Evolutionary conservation across 1,139 yeast species (phyloP).

Genomic region (Geotrichum citri-aurantii): DNA sequence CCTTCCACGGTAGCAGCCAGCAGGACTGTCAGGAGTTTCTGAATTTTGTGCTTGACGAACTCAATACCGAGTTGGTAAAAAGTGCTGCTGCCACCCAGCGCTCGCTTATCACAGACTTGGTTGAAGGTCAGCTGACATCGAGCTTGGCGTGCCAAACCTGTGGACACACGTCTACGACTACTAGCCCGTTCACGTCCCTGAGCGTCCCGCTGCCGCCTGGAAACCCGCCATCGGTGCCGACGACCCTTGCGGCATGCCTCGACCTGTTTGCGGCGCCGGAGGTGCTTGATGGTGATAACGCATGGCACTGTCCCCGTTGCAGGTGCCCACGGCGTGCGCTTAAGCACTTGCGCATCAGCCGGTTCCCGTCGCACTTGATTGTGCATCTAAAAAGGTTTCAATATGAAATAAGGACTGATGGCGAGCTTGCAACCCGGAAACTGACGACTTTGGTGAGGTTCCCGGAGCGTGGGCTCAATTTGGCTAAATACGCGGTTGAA

Average conservation of each 20-base stretch:
- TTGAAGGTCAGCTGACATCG: slow-evolving; percentile 87
- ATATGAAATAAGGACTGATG: slow-evolving; percentile 34
- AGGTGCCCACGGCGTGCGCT: slow-evolving; percentile 58
- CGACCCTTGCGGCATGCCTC: slow-evolving; percentile 58
- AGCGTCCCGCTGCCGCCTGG: slow-evolving; percentile 62
- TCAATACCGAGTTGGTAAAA: slow-evolving; percentile 70
- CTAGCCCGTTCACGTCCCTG: slow-evolving; percentile 69
- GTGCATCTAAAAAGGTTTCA: slow-evolving; percentile 78
- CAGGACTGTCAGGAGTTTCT: slow-evolving; percentile 93
- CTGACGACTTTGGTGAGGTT: slow-evolving; percentile 57
- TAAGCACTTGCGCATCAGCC: slow-evolving; percentile 54
- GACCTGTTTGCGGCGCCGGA: slow-evolving; percentile 64
- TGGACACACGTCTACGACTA: slow-evolving; percentile 75
- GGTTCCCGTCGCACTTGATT: slow-evolving; percentile 68
- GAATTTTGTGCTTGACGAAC: slow-evolving; percentile 71
- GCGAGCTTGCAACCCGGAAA: slow-evolving; percentile 39
- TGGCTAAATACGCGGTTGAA: slow-evolving; percentile 44
- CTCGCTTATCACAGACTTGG: slow-evolving; percentile 36
- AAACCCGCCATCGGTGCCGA: slow-evolving; percentile 25
- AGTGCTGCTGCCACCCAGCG: slow-evolving; percentile 45
- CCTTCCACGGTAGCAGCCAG: slow-evolving; percentile 71
- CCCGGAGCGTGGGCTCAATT: slow-evolving; percentile 50
- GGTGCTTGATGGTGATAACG: slow-evolving; percentile 71
- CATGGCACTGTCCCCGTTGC: slow-evolving; percentile 87
- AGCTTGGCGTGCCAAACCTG: slow-evolving; percentile 73